Conservation (phyloP, 2,329 filamentous ascomycete species). For the Beauveria australis region DNA sequence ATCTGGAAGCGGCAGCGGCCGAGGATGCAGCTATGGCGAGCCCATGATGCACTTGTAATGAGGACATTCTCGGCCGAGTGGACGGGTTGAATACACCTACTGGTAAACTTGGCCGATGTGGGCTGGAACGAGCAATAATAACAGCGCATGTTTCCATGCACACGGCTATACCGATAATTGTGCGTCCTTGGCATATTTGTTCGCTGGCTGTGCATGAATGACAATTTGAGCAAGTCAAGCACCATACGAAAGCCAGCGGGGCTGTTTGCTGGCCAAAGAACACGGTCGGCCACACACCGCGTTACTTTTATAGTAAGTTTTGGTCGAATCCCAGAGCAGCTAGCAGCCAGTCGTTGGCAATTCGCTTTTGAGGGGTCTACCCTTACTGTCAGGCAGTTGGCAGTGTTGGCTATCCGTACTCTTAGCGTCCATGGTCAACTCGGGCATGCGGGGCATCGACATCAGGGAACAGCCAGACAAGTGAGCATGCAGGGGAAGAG, state of each 20-base stretch:
- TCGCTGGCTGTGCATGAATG: neutral
- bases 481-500: too few species aligned
- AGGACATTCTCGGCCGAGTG: too few species aligned
- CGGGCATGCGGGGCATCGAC: neutral
- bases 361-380: neutral
- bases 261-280: conserved; percentile 3
- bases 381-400: too few species aligned
- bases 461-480: neutral
- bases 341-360: neutral
- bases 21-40: conserved; percentile 23
- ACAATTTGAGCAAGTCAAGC: neutral
- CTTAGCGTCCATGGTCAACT: neutral
- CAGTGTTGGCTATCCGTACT: neutral
- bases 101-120: neutral
- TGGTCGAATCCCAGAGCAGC: too few species aligned
- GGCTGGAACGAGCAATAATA: neutral
- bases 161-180: neutral
- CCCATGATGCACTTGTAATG: conserved; percentile 4
- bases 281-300: neutral
- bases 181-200: neutral
- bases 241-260: neutral
- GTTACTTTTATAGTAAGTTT: neutral
- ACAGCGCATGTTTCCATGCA: neutral
- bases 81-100: neutral
- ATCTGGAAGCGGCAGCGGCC: conserved; percentile 35